These are phyloP conservation scores for Piloderma croceum DNA, from an alignment of 768 basidiomycete species.

Conservation along the genomic window DNA sequence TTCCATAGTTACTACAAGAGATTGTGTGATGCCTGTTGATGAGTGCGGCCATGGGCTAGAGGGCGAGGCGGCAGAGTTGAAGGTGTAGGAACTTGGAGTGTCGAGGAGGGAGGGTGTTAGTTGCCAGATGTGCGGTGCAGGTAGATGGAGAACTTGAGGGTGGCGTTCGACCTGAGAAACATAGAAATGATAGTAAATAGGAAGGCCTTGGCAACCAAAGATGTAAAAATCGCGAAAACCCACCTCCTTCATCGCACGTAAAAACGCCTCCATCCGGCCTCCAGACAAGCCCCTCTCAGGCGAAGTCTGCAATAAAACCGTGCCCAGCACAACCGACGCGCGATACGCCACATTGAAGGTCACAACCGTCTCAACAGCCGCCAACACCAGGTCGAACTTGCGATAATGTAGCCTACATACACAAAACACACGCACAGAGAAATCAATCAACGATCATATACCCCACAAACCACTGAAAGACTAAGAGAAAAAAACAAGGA, in stretches of 20 bases:
- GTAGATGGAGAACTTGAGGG: slow-evolving; percentile 75
- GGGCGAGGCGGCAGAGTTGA: slow-evolving; percentile 4
- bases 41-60: no score
- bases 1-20: slow-evolving; percentile 75
- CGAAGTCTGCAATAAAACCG: slow-evolving; percentile 84
- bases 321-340: slow-evolving; percentile 77
- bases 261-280: slow-evolving; percentile 76
- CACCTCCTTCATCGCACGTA: slow-evolving; percentile 79
- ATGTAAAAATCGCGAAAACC: slow-evolving; percentile 17
- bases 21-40: slow-evolving; percentile 26
- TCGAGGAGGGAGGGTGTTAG: slow-evolving; percentile 46
- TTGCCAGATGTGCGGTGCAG: slow-evolving; percentile 87
- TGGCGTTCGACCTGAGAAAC: slow-evolving; percentile 68
- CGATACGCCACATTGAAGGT: slow-evolving; percentile 84
- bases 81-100: slow-evolving; percentile 7
- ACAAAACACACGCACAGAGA: neutral
- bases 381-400: slow-evolving; percentile 78
- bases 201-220: slow-evolving; percentile 3
- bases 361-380: slow-evolving; percentile 65
- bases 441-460: no score
- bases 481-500: slow-evolving; percentile 8
- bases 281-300: slow-evolving; percentile 56
- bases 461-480: neutral
- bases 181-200: no score
- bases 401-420: slow-evolving; percentile 53